These are phyloP conservation scores for Pseudomassariella vexata DNA, from an alignment of 2,329 filamentous ascomycete genomes.

Conservation along the genomic window DNA sequence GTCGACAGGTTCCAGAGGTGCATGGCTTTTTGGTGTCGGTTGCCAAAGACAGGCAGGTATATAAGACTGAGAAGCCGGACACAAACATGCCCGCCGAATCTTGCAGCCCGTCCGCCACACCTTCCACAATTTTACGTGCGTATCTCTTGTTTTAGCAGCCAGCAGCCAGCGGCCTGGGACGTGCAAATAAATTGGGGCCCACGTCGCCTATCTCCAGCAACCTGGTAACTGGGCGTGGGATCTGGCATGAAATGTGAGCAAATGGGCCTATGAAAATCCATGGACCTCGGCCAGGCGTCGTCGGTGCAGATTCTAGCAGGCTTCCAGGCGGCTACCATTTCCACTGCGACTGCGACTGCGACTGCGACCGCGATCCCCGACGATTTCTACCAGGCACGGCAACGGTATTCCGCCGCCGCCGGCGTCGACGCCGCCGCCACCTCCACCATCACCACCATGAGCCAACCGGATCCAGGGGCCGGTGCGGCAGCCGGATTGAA, in stretches of 20 bases:
- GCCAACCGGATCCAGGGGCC: slow-evolving; percentile 14
- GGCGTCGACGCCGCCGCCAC: no score
- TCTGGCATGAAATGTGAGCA: slow-evolving; percentile 18
- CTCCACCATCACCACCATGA: slow-evolving; percentile 14
- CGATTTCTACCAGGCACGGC: no score
- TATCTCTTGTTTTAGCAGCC: slow-evolving; percentile 12
- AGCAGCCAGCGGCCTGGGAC: no score
- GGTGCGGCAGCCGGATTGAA: slow-evolving; percentile 21
- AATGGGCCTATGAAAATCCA: slow-evolving; percentile 20
- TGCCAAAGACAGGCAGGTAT: no score
- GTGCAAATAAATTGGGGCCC: slow-evolving; percentile 14
- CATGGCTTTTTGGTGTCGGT: no score
- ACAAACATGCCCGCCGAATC: slow-evolving; percentile 11
- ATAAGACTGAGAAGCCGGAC: no score
- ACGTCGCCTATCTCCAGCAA: slow-evolving; percentile 14
- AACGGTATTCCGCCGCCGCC: no score
- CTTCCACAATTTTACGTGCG: slow-evolving; percentile 19
- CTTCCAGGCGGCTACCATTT: slow-evolving; percentile 8
- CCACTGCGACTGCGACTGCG: no score
- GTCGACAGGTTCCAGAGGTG: no score
- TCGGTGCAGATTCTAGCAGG: slow-evolving; percentile 10
- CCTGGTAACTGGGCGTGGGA: slow-evolving; percentile 16
- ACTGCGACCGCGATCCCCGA: slow-evolving; percentile 1
- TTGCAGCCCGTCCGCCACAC: slow-evolving; percentile 16
- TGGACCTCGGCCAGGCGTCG: slow-evolving; percentile 13